Percentiles rank a stretch among this genome's conserved stretches.
Conservation (phyloP, 179 eudicot genomes). For the Amaranthus tricolor region DNA sequence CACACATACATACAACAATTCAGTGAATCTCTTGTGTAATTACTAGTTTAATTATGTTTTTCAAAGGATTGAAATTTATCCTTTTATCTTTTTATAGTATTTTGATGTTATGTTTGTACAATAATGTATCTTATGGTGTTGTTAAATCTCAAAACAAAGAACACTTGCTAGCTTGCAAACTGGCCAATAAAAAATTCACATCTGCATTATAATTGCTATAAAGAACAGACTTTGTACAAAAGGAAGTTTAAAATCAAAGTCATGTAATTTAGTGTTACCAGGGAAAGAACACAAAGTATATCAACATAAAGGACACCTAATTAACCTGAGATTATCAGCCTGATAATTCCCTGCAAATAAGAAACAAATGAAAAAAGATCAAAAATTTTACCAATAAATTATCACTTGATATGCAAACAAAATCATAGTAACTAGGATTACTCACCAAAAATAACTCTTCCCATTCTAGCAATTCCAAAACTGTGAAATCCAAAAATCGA, state of each 20-base stretch:
- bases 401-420: not conserved
- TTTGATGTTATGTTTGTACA: no score
- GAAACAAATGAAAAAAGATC: not conserved
- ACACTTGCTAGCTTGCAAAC: not conserved
- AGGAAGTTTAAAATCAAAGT: slow-evolving; percentile 21
- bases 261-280: slow-evolving; percentile 1
- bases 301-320: slow-evolving; percentile 8
- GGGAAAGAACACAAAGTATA: slow-evolving; percentile 17
- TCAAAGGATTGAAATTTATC: no score
- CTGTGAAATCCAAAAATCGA: not conserved
- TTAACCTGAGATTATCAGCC: slow-evolving; percentile 24
- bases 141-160: no score
- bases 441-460: slow-evolving; percentile 15
- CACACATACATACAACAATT: no score
- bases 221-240: slow-evolving; percentile 9
- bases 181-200: not conserved
- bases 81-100: no score
- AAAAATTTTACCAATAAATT: not conserved
- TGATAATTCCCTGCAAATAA: slow-evolving; percentile 21
- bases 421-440: not conserved
- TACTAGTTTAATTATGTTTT: no score
- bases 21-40: no score
- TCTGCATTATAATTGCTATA: not conserved
- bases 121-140: no score
- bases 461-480: slow-evolving; percentile 5